Evolutionary conservation across 257 asterid genomes (phyloP).

Genomic region (Cinchona pubescens): DNA sequence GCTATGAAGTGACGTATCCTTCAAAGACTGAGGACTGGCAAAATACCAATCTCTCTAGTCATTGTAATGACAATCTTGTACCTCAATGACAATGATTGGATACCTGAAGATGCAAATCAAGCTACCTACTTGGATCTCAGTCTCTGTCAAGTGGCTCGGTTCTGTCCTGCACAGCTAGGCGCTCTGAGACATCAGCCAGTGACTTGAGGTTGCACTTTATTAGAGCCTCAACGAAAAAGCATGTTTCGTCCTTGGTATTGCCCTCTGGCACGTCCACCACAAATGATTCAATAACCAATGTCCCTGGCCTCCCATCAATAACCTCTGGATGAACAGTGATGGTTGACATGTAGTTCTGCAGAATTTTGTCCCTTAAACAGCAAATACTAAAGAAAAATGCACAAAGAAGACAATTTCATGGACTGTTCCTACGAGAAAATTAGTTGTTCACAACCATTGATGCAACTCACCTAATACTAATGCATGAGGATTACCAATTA

Average conservation of each 20-base stretch:
- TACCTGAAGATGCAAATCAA: constrained; percentile 13
- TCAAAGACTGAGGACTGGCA: constrained; percentile 37
- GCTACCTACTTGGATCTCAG: constrained; percentile 2
- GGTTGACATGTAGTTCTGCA: constrained; percentile 79
- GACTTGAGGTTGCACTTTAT: constrained; percentile 88
- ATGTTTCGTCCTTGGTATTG: constrained; percentile 76
- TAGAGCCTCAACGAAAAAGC: constrained; percentile 77
- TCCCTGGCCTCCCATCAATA: constrained; percentile 73
- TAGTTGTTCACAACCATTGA: neutral
- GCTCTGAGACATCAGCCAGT: constrained; percentile 79
- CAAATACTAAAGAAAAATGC: neutral
- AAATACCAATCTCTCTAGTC: constrained; percentile 36
- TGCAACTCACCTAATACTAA: neutral
- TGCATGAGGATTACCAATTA: neutral
- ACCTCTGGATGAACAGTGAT: constrained; percentile 74
- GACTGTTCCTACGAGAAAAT: neutral
- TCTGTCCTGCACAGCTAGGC: constrained; percentile 59
- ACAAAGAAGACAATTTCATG: neutral
- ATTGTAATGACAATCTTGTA: constrained; percentile 23
- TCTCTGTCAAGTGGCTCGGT: constrained; percentile 51
- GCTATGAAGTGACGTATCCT: constrained; percentile 23
- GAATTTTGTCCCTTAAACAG: neutral
- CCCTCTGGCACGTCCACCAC: constrained; percentile 89
- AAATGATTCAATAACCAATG: constrained; percentile 79
- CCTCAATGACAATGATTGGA: constrained; percentile 23